Evolutionary conservation across 2,329 filamentous ascomycete genomes (phyloP).

Genomic region (Colletotrichum lindemuthianum): DNA sequence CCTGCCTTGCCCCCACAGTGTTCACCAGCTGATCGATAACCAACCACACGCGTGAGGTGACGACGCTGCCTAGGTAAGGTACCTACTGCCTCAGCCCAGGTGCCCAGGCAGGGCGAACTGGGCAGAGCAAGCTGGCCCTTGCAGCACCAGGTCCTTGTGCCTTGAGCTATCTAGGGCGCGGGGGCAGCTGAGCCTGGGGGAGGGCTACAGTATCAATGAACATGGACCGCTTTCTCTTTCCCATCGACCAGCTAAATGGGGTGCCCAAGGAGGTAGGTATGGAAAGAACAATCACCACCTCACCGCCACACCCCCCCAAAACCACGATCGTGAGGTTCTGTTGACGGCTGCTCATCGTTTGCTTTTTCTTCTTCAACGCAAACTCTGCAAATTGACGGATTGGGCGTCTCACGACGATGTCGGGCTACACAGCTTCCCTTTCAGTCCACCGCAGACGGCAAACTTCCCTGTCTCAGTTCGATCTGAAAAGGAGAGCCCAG

Average conservation of each 20-base stretch:
- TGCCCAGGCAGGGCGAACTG: too few relatives aligned
- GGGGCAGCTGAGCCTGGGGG: not conserved
- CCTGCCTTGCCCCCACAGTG: too few relatives aligned
- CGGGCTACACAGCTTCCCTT: too few relatives aligned
- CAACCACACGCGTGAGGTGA: not conserved
- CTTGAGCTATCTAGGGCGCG: conserved; percentile 8
- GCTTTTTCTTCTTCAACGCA: conserved; percentile 15
- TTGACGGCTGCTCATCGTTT: not conserved
- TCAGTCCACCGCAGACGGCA: not conserved
- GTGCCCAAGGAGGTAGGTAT: not conserved
- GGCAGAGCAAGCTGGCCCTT: conserved; percentile 8
- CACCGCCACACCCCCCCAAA: not conserved
- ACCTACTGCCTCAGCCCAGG: too few relatives aligned
- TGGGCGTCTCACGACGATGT: not conserved
- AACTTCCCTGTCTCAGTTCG: not conserved
- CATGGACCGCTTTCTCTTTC: not conserved
- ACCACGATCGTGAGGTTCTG: too few relatives aligned
- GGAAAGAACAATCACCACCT: conserved; percentile 1
- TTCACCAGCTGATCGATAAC: too few relatives aligned
- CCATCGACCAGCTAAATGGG: not conserved
- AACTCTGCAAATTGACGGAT: not conserved
- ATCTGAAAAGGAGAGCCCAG: not conserved
- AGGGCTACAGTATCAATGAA: not conserved
- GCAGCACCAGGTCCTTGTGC: conserved; percentile 10
- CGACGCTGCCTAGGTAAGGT: too few relatives aligned